Evolutionary conservation across 352 stramenopile species (phyloP).

Genomic region (Phytopythium kandeliae): DNA sequence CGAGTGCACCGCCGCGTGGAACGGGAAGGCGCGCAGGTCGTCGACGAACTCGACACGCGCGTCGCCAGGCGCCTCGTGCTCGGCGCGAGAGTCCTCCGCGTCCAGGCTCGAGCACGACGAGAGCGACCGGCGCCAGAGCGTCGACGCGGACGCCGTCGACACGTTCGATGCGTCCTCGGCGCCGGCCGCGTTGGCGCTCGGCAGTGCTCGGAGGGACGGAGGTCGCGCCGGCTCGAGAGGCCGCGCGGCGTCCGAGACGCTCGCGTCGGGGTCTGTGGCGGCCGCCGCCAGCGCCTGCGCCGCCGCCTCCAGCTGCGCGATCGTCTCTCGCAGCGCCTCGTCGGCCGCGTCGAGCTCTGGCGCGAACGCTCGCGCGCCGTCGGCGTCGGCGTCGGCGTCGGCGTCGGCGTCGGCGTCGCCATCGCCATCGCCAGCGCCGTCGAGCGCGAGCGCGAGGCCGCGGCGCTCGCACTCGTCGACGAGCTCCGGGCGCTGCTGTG

Average conservation of each 20-base stretch:
- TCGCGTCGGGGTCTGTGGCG: too few relatives aligned
- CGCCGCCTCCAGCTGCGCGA: background rate
- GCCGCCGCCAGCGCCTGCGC: background rate
- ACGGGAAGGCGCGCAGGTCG: conserved; percentile 13
- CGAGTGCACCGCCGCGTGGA: conserved; percentile 9
- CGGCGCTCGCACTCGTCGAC: conserved; percentile 6
- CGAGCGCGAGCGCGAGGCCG: background rate
- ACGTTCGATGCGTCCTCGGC: background rate
- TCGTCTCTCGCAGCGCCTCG: background rate
- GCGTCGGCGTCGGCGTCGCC: too few relatives aligned
- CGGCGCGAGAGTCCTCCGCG: background rate
- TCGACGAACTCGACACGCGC: conserved; percentile 10
- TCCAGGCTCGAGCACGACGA: background rate
- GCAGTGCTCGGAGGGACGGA: background rate
- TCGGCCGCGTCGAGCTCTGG: background rate
- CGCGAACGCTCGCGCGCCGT: background rate
- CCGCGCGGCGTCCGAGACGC: too few relatives aligned
- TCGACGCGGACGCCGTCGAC: background rate
- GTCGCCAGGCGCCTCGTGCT: background rate
- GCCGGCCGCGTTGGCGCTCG: background rate
- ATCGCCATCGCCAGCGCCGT: too few relatives aligned
- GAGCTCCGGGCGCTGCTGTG: conserved; percentile 10
- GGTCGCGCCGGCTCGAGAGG: background rate
- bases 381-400: too few relatives aligned
- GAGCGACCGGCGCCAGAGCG: too few relatives aligned